Conservation (phyloP, 2,329 filamentous ascomycete genomes). For the Ophiostoma tasmaniense region DNA sequence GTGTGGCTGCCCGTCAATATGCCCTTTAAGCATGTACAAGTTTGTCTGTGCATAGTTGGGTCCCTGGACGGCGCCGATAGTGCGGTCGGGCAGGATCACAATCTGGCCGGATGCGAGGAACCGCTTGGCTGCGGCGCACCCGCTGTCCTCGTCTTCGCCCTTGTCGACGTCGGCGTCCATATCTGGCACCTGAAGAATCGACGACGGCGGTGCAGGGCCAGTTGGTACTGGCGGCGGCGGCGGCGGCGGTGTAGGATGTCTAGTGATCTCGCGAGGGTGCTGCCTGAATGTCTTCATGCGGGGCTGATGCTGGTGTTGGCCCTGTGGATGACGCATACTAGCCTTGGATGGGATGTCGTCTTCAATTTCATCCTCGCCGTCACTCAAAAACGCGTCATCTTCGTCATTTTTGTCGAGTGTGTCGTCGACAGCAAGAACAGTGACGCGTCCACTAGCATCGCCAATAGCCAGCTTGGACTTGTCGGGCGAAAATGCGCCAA, state of each 20-base stretch:
- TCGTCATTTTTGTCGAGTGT: conserved; percentile 28
- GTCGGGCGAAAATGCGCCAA: conserved; percentile 51
- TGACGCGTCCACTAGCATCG: conserved; percentile 53
- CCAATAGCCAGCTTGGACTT: conserved; percentile 48
- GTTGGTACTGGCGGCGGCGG: conserved; percentile 23
- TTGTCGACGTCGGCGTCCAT: conserved; percentile 7
- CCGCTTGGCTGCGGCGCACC: not conserved
- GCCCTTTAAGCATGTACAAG: conserved; percentile 41
- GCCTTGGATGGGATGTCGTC: not conserved
- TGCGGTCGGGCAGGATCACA: conserved; percentile 34
- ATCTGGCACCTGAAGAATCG: not conserved
- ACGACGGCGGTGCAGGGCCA: not conserved
- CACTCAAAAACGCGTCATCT: conserved; percentile 18
- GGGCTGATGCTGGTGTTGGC: not conserved
- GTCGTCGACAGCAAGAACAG: conserved; percentile 41
- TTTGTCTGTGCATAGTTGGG: conserved; percentile 39
- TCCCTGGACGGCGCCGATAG: conserved; percentile 49
- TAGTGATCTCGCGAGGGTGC: conserved; percentile 38
- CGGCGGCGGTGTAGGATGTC: conserved; percentile 41
- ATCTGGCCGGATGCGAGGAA: conserved; percentile 37
- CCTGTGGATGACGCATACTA: not conserved
- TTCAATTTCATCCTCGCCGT: conserved; percentile 10
- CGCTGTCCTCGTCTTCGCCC: conserved; percentile 23
- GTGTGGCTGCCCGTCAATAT: conserved; percentile 35
- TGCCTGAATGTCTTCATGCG: conserved; percentile 31